These are phyloP conservation scores for Gynochthodes officinalis DNA, from an alignment of 257 asterid species.

Conservation along the genomic window DNA sequence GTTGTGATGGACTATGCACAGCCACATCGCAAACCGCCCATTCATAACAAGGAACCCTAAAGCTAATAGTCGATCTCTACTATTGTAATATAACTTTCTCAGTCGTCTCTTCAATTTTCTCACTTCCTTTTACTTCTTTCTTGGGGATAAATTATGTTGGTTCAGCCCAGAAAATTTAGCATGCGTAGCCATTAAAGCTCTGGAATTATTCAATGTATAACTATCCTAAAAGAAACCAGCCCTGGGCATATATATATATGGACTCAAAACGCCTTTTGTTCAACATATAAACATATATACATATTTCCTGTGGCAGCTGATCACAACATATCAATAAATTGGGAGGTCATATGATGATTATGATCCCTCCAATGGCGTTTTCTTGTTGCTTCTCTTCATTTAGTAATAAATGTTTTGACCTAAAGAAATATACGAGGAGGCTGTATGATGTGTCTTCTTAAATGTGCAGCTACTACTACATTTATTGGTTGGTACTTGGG, in stretches of 20 bases:
- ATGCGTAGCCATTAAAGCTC: background rate
- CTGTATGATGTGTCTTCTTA: background rate
- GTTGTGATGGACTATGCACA: constrained; percentile 75
- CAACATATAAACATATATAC: background rate
- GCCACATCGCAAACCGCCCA: constrained; percentile 87
- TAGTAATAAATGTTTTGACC: background rate
- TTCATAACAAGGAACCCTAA: constrained; percentile 64
- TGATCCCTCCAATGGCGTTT: background rate
- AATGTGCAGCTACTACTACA: constrained; percentile 5
- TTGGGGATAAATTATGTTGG: background rate
- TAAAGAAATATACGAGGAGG: background rate
- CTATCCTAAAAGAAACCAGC: background rate
- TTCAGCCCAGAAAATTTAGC: background rate
- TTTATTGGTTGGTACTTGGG: constrained; percentile 25
- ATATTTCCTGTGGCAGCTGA: background rate
- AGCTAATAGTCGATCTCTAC: background rate
- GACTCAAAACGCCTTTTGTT: background rate
- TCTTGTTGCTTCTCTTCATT: background rate
- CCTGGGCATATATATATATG: background rate
- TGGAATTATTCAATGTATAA: background rate
- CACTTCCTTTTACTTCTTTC: background rate
- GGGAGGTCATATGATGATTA: background rate
- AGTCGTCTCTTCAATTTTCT: background rate
- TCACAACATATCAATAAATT: background rate
- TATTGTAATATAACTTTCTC: no score